Percentiles rank a stretch among this genome's conserved stretches.
These are phyloP conservation scores for Balansia obtecta DNA, from an alignment of 2,329 filamentous ascomycete genomes.

Conservation along the genomic window DNA sequence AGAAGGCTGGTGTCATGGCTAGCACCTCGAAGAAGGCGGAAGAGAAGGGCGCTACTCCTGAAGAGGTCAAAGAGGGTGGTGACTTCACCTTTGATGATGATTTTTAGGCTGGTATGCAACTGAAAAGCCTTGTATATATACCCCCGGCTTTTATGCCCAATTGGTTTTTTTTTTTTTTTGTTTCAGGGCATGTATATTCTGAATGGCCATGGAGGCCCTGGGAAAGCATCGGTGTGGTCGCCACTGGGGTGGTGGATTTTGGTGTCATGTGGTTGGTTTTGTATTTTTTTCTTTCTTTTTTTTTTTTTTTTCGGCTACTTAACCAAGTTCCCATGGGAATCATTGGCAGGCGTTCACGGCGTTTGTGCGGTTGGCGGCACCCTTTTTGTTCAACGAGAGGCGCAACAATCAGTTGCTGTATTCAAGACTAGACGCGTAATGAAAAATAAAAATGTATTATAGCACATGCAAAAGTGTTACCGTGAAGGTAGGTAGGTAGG, in stretches of 20 bases:
- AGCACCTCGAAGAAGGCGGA: slow-evolving; percentile 65
- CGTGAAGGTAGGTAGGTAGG: no score
- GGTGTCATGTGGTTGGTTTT: background rate
- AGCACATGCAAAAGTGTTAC: slow-evolving; percentile 1
- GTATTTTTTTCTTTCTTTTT: no score
- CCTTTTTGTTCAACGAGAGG: slow-evolving; percentile 1
- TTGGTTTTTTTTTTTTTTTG: slow-evolving; percentile 11
- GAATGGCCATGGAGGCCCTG: slow-evolving; percentile 8
- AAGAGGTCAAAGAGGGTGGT: slow-evolving; percentile 47
- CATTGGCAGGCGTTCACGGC: slow-evolving; percentile 11
- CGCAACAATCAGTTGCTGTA: background rate
- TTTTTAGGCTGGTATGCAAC: slow-evolving; percentile 50
- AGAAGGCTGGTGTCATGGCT: slow-evolving; percentile 98
- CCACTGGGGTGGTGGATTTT: background rate
- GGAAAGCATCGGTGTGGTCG: slow-evolving; percentile 1
- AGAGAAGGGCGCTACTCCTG: slow-evolving; percentile 27
- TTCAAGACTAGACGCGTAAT: slow-evolving; percentile 10
- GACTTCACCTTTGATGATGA: slow-evolving; percentile 95
- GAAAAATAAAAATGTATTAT: slow-evolving; percentile 9
- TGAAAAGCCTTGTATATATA: slow-evolving; percentile 14
- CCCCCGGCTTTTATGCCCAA: slow-evolving; percentile 7
- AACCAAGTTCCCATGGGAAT: slow-evolving; percentile 1
- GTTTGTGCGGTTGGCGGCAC: slow-evolving; percentile 2
- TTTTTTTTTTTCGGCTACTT: slow-evolving; percentile 5
- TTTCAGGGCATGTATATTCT: slow-evolving; percentile 12